Evolutionary conservation across 2,329 filamentous ascomycete genomes (phyloP), one percentile per base, ranked within the genome.

Genomic region (Fusarium longipes): DNA sequence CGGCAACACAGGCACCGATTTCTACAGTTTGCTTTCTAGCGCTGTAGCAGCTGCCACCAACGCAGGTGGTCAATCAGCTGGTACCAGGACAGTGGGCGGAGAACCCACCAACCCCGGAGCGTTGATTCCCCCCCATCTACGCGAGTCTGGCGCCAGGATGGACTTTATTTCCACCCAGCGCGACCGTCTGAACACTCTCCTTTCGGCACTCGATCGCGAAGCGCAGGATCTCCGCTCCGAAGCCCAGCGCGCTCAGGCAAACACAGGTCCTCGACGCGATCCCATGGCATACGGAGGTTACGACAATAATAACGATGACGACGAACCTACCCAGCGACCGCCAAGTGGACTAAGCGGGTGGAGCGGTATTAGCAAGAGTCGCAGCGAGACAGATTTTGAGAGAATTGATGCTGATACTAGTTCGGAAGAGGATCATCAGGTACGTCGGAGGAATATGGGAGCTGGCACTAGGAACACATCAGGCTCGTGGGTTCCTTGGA

Each of bases 301-400:
- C 44, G 68, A 70, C 27, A 68, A 68, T 27, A 75, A 73, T 18
- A 68, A 69, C 24, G 79, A 75, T 17, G 75, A 76, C 36, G 76
- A 78, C 5, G 75, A 76, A 17, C 71, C 74, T 20, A 73, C 77
- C 5, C 78, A 82, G 63, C 79, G 84, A 50, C 81, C 80, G 29
- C 77, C 81, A 61, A 82, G 82, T 76, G 82, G 84, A n/a, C 77
- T 82, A 44, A 83, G 82, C 68, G 77, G 77, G 49, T 78, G 78
- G 71, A 86, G 84, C 63, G 87, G 82, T 5, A 80, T 97, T 72
- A 90, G 87, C 72, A 95, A 95, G 81, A 95, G 92, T 74, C 89
- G 89, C 67, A 96, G 92, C 77, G 93, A 97, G 76, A 87, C 87
- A 20, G 95, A 97, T 71, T 97, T 97, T 74, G 93, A 97, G 74